Percentiles rank a stretch among this genome's conserved stretches.
phyloP scores from a whole-genome alignment of 768 basidiomycete genomes.

The Lentinula boryana region DNA sequence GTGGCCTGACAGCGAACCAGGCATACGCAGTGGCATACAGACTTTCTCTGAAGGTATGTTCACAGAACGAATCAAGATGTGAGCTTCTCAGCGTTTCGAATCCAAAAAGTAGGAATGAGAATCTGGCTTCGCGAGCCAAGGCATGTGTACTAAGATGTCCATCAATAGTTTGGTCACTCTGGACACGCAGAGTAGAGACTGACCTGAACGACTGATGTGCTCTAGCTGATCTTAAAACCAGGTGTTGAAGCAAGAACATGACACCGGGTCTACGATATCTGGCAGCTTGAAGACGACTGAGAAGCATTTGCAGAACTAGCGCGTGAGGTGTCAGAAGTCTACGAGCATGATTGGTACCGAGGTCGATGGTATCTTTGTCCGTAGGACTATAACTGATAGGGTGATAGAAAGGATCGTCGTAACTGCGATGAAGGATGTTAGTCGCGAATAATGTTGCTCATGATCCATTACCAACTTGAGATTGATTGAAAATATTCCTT shows the following conservation, averaged over 20 bases:
- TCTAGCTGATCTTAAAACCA: conserved; percentile 77
- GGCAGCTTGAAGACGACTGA: conserved; percentile 91
- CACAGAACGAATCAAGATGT: conserved; percentile 75
- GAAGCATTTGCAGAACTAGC: conserved; percentile 79
- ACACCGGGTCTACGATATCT: conserved; percentile 81
- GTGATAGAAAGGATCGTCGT: conserved; percentile 81
- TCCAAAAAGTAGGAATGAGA: conserved; percentile 87
- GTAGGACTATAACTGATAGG: conserved; percentile 88
- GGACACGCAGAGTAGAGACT: conserved; percentile 4
- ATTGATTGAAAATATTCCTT: conserved; percentile 76
- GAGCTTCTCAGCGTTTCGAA: conserved; percentile 90
- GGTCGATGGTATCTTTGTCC: conserved; percentile 77
- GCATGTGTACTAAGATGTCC: conserved; percentile 69
- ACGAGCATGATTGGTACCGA: conserved; percentile 60
- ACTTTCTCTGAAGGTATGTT: conserved; percentile 65
- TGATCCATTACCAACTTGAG: conserved; percentile 60
- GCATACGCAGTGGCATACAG: conserved; percentile 79
- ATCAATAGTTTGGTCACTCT: too few species aligned
- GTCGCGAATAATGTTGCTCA: not conserved
- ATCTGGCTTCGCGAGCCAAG: conserved; percentile 83
- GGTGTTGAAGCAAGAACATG: conserved; percentile 77
- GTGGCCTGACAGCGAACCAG: conserved; percentile 93
- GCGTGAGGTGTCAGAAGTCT: conserved; percentile 79
- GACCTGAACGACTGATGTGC: conserved; percentile 75
- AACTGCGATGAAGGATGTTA: conserved; percentile 40